These are phyloP conservation scores for Microsporum ferrugineum DNA, from an alignment of 2,329 filamentous ascomycete species.

Conservation along the genomic window DNA sequence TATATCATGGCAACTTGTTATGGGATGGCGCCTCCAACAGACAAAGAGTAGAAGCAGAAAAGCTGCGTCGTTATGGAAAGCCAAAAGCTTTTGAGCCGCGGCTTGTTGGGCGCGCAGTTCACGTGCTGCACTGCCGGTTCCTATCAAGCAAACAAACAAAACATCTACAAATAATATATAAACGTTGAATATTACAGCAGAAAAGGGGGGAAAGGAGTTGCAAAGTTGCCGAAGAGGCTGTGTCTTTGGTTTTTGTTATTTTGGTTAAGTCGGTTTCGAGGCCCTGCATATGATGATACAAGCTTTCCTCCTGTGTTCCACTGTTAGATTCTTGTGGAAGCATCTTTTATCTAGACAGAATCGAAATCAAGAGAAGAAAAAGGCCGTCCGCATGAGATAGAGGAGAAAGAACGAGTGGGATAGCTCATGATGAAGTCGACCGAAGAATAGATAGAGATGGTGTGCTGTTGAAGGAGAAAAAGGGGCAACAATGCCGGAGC, in stretches of 20 bases:
- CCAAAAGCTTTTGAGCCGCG: neutral
- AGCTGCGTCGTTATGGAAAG: neutral
- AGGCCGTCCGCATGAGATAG: neutral
- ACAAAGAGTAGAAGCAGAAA: neutral
- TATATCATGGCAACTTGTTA: neutral
- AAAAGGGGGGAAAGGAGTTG: neutral
- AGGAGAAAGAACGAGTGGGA: neutral
- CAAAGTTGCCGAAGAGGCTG: neutral
- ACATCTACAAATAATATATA: neutral
- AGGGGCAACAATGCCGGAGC: neutral
- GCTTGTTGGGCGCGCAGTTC: slow-evolving; percentile 1
- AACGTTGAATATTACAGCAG: neutral
- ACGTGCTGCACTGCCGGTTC: neutral
- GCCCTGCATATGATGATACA: slow-evolving; percentile 1
- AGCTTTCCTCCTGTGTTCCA: neutral
- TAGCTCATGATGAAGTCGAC: neutral
- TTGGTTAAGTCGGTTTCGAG: neutral
- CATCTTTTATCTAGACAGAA: neutral
- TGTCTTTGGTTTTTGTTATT: slow-evolving; percentile 1
- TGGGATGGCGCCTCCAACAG: neutral
- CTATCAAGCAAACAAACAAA: neutral
- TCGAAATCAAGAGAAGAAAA: slow-evolving; percentile 1
- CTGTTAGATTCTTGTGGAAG: neutral
- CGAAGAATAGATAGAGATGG: neutral
- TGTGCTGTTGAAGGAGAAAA: neutral